A percentile compares a stretch with the other conserved stretches of the same genome.
phyloP scores from a whole-genome alignment of 805 yeast species.

The Hanseniaspora singularis region DNA sequence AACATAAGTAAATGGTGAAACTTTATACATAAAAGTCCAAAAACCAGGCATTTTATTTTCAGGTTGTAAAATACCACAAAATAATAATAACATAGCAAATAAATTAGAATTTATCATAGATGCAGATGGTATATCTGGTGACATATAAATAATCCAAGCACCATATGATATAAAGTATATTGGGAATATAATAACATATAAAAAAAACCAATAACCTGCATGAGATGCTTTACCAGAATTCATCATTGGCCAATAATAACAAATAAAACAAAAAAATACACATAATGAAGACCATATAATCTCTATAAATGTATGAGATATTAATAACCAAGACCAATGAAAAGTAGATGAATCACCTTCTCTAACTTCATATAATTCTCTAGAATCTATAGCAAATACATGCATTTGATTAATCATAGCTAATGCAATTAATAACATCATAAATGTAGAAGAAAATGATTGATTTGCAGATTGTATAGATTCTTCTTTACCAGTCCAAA shows the following conservation, averaged over 20 bases:
- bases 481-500: conserved; percentile 39
- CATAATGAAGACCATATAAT: conserved; percentile 36
- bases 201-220: conserved; percentile 43
- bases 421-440: conserved; percentile 41
- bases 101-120: conserved; percentile 35
- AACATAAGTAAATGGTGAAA: conserved; percentile 39
- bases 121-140: conserved; percentile 36
- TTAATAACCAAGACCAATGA: conserved; percentile 50
- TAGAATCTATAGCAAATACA: conserved; percentile 46
- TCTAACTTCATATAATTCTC: conserved; percentile 58
- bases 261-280: conserved; percentile 35
- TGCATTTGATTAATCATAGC: conserved; percentile 52
- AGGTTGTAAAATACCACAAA: conserved; percentile 44
- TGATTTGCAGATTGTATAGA: conserved; percentile 55
- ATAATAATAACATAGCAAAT: conserved; percentile 41
- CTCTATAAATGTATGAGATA: conserved; percentile 36
- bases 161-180: conserved; percentile 42
- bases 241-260: conserved; percentile 40
- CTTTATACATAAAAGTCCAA: conserved; percentile 39
- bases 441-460: conserved; percentile 49
- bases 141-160: conserved; percentile 36
- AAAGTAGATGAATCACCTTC: conserved; percentile 64
- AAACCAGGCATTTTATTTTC: conserved; percentile 35
- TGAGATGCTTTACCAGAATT: conserved; percentile 34
- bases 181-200: conserved; percentile 40